Evolutionary conservation across 2,329 filamentous ascomycete species (phyloP).

Genomic region (Aspergillus brasiliensis): DNA sequence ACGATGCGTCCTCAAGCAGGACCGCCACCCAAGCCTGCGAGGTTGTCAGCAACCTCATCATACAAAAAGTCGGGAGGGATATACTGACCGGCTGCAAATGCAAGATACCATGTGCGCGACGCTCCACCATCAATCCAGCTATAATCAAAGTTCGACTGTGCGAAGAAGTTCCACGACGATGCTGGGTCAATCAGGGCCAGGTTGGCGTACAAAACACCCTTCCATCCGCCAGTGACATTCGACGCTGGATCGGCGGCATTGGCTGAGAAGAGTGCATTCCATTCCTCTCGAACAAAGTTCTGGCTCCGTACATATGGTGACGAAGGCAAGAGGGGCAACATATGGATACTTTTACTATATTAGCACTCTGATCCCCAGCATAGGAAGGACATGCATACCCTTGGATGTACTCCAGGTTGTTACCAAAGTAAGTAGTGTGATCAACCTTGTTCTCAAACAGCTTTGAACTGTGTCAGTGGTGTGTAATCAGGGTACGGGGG

Average conservation of each 20-base stretch:
- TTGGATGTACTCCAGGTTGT: conserved; percentile 69
- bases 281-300: conserved; percentile 78
- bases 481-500: too few species aligned
- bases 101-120: conserved; percentile 81
- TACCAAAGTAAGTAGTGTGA: conserved; percentile 86
- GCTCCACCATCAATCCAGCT: conserved; percentile 74
- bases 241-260: conserved; percentile 61
- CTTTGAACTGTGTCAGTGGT: conserved; percentile 33
- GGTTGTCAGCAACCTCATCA: not conserved
- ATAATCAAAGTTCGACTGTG: conserved; percentile 63
- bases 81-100: conserved; percentile 68
- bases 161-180: conserved; percentile 75
- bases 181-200: conserved; percentile 73
- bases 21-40: conserved; percentile 14
- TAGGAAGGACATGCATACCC: conserved; percentile 40
- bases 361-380: conserved; percentile 23
- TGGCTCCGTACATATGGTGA: conserved; percentile 67
- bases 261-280: conserved; percentile 74
- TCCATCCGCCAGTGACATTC: conserved; percentile 74
- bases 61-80: not conserved
- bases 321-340: conserved; percentile 73
- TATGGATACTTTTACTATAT: conserved; percentile 68
- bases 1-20: not conserved
- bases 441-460: conserved; percentile 96
- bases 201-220: conserved; percentile 80